Conservation (phyloP, 225 moss, liverwort and hornwort species). For the Antitrichia curtipendula region DNA sequence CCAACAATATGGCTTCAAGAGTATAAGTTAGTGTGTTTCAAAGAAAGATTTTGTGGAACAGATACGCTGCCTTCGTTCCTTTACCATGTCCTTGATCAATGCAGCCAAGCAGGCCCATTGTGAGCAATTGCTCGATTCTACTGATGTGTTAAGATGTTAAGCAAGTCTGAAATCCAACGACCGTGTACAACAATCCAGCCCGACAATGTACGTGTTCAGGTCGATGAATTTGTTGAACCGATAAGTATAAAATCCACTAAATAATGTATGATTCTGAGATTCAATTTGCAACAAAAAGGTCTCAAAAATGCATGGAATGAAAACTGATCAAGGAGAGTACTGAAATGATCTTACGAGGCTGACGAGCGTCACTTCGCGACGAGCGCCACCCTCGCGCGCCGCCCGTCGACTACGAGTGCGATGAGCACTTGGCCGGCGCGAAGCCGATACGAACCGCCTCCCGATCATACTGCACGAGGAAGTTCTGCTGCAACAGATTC, state of each 20-base stretch:
- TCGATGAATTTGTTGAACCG: not conserved
- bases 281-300: not conserved
- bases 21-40: not conserved
- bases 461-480: conserved; percentile 60
- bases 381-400: not conserved
- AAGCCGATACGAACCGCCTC: conserved; percentile 42
- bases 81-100: not conserved
- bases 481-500: conserved; percentile 74
- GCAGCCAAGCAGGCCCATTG: not conserved
- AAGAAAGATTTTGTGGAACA: not conserved
- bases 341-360: not conserved
- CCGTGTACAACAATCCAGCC: not conserved
- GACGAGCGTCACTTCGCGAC: conserved; percentile 20
- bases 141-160: not conserved
- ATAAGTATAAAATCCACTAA: not conserved
- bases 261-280: not conserved
- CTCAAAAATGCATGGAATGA: not conserved
- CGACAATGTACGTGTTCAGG: not conserved
- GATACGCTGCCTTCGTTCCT: not conserved
- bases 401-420: not conserved
- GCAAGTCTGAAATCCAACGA: not conserved
- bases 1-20: not conserved
- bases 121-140: not conserved
- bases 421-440: conserved; percentile 54
- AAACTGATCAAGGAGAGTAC: not conserved